phyloP scores from a whole-genome alignment of 306 rosid species.

The Glycine tomentella region DNA sequence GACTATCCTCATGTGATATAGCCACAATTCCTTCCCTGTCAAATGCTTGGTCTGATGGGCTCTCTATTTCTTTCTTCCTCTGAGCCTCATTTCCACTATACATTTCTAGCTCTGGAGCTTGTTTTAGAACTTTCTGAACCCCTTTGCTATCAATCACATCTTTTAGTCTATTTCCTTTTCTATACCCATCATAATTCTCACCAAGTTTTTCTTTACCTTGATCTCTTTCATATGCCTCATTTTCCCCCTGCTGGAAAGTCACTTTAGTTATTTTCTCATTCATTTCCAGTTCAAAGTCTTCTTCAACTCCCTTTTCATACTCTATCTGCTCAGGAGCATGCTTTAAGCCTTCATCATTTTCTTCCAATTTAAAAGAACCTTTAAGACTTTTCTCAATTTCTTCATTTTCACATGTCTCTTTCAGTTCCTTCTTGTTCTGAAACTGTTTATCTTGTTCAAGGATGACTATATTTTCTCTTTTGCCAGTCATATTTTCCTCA shows the following conservation, averaged over 20 bases:
- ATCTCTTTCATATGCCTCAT: slow-evolving; percentile 43
- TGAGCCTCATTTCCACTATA: slow-evolving; percentile 42
- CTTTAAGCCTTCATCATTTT: slow-evolving; percentile 45
- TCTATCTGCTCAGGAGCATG: slow-evolving; percentile 53
- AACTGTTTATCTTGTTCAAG: slow-evolving; percentile 38
- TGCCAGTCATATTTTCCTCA: slow-evolving; percentile 19
- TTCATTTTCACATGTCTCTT: slow-evolving; percentile 55
- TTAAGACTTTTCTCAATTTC: slow-evolving; percentile 46
- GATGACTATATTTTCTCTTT: slow-evolving; percentile 50
- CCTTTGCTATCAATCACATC: slow-evolving; percentile 38
- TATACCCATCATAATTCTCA: slow-evolving; percentile 48
- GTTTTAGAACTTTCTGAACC: slow-evolving; percentile 33
- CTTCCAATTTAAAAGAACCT: slow-evolving; percentile 45
- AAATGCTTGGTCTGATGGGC: slow-evolving; percentile 45
- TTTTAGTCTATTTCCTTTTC: slow-evolving; percentile 44
- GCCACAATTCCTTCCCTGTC: slow-evolving; percentile 46
- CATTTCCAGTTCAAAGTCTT: slow-evolving; percentile 54
- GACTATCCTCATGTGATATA: slow-evolving; percentile 45
- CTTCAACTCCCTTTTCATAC: slow-evolving; percentile 50
- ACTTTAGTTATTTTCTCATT: slow-evolving; percentile 48
- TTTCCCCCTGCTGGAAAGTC: slow-evolving; percentile 35
- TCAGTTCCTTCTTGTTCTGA: slow-evolving; percentile 45
- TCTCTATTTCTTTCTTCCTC: slow-evolving; percentile 42
- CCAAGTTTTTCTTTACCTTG: slow-evolving; percentile 47
- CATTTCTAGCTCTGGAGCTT: slow-evolving; percentile 47